These are phyloP conservation scores for Circinella minor DNA, from an alignment of 371 early-diverging fungal species.

Conservation along the genomic window DNA sequence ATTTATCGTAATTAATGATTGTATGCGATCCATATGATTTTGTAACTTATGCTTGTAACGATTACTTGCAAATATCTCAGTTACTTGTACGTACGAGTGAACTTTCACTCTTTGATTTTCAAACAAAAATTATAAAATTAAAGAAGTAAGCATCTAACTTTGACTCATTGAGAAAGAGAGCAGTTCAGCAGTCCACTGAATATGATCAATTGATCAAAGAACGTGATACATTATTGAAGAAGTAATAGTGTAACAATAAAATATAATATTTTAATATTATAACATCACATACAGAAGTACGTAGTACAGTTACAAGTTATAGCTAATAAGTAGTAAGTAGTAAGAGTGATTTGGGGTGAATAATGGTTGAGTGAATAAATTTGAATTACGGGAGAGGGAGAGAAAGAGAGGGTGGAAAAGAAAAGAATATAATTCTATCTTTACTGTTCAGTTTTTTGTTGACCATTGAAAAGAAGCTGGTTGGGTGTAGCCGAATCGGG, in stretches of 20 bases:
- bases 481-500: constrained; percentile 22
- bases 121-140: constrained; percentile 54
- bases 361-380: too few relatives aligned
- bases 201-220: constrained; percentile 78
- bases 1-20: too few relatives aligned
- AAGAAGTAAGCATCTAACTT: constrained; percentile 61
- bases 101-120: constrained; percentile 14
- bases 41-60: too few relatives aligned
- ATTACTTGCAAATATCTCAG: too few relatives aligned
- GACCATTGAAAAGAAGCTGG: constrained; percentile 21
- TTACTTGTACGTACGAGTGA: too few relatives aligned
- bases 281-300: background rate
- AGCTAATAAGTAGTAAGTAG: too few relatives aligned
- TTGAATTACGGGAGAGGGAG: too few relatives aligned
- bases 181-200: constrained; percentile 68
- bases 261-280: background rate
- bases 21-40: too few relatives aligned
- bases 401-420: too few relatives aligned
- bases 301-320: too few relatives aligned
- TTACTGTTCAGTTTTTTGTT: constrained; percentile 12
- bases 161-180: constrained; percentile 80
- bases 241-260: constrained; percentile 4
- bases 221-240: constrained; percentile 50
- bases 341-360: too few relatives aligned
- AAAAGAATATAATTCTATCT: background rate